Evolutionary conservation across 1,139 yeast genomes (phyloP), one percentile per base, ranked within the genome.

Genomic region (Yamadazyma songkhlaensis): DNA sequence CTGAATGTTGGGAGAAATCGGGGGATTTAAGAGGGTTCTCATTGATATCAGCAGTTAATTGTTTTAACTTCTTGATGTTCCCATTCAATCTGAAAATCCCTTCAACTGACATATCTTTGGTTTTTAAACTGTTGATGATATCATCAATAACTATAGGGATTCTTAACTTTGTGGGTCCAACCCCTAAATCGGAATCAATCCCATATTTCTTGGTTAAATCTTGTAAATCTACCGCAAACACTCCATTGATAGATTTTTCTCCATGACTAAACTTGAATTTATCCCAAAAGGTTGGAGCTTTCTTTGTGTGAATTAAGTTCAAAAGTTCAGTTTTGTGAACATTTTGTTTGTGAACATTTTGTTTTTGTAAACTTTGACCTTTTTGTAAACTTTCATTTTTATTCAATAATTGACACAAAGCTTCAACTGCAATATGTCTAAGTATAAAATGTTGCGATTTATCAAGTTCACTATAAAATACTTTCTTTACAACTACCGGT

Each of bases 71-170:
- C 51, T 90, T 81, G 53, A 94, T 92, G 54, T 94, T 94, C 54
- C 99, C 99, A 57, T 94, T 94, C 55, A 90, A 85, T 53, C 99
- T 77, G 70, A 94, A 94, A 8, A 94, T 85, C 41, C 98, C 98
- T 61, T 92, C 98, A 14, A 89, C 92, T 3, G 97, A 86, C 87
- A 94, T 83, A 63, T 92, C 97, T 70, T 87, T 88, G 42, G 86
- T 95, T 41, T 87, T 77, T 67, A 94, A 77, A 1, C 95, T 87
- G 34, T 79, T 77, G 32, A 94, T 78, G 12, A 90, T 68, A 53
- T 92, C 97, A 54, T 92, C 97, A 37, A 94, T 73, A 32, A 94
- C 72, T 36, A 87, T 77, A 0, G 99, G 99, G 31, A 94, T 85
- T 30, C 83, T 73, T 32, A 92, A 72, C 50, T 81, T 81, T 0